These are phyloP conservation scores for Rhodocollybia butyracea DNA, from an alignment of 768 basidiomycete species.

Conservation along the genomic window DNA sequence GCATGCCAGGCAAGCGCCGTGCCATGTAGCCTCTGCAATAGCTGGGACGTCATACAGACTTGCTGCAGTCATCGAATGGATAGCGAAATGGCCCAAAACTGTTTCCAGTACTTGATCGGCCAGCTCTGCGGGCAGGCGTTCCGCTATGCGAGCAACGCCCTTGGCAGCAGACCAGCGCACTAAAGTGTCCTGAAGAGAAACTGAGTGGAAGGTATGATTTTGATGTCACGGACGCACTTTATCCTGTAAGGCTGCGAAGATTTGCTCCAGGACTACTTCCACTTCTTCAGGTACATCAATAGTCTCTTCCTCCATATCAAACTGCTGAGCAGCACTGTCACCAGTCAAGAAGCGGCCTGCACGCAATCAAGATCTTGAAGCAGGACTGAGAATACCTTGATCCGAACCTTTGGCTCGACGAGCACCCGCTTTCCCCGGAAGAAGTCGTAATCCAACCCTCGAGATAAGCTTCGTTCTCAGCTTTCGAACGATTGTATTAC, in stretches of 20 bases:
- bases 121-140: constrained; percentile 74
- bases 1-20: constrained; percentile 88
- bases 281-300: constrained; percentile 76
- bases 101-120: constrained; percentile 80
- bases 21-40: constrained; percentile 87
- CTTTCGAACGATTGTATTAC: constrained; percentile 70
- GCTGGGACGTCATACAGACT: constrained; percentile 69
- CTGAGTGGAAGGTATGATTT: constrained; percentile 4
- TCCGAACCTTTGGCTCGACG: constrained; percentile 40
- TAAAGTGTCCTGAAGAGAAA: constrained; percentile 70
- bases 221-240: constrained; percentile 47
- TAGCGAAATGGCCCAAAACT: constrained; percentile 69
- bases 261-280: constrained; percentile 67
- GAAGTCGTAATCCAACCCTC: constrained; percentile 56
- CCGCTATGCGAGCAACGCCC: constrained; percentile 80
- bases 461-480: constrained; percentile 64
- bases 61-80: constrained; percentile 65
- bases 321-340: constrained; percentile 11
- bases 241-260: constrained; percentile 77
- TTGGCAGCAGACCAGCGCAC: constrained; percentile 96
- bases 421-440: constrained; percentile 44
- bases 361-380: neutral
- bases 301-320: constrained; percentile 30
- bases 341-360: constrained; percentile 30
- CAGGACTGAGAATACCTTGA: neutral